Evolutionary conservation across 2,329 filamentous ascomycete genomes (phyloP).

Genomic region (Colletotrichum echinochloae): DNA sequence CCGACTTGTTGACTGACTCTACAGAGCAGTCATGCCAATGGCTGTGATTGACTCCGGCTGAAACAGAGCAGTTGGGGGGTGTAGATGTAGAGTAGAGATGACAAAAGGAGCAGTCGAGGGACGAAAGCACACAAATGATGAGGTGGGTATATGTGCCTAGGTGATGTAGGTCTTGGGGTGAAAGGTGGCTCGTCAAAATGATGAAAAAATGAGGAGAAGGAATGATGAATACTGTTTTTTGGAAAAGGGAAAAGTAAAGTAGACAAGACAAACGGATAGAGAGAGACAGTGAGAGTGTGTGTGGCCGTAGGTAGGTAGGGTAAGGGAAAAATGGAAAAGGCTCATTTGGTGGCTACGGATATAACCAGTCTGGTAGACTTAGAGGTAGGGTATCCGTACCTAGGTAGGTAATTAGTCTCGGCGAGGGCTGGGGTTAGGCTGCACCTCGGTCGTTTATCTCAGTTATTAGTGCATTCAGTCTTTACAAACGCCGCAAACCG

Average conservation of each 20-base stretch:
- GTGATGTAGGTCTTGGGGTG: neutral
- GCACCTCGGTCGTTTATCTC: neutral
- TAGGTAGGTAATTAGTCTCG: neutral
- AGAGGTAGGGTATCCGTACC: neutral
- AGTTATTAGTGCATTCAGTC: too few species aligned
- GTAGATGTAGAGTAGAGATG: neutral
- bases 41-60: neutral
- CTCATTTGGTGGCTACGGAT: conserved; percentile 27
- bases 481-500: neutral
- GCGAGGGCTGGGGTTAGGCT: conserved; percentile 1
- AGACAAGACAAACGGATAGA: neutral
- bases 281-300: neutral
- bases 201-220: neutral
- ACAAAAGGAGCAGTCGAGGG: neutral
- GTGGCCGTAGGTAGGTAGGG: neutral
- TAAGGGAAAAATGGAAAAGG: neutral
- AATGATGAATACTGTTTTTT: neutral
- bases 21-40: neutral
- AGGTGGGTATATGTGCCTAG: neutral
- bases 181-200: neutral
- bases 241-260: neutral
- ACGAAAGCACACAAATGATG: neutral
- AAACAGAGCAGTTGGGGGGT: neutral
- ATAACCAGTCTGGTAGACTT: conserved; percentile 2
- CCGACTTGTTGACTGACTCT: neutral